Evolutionary conservation across 108 stramenopile genomes (phyloP).

Genomic region (Fistulifera pelliculosa): DNA sequence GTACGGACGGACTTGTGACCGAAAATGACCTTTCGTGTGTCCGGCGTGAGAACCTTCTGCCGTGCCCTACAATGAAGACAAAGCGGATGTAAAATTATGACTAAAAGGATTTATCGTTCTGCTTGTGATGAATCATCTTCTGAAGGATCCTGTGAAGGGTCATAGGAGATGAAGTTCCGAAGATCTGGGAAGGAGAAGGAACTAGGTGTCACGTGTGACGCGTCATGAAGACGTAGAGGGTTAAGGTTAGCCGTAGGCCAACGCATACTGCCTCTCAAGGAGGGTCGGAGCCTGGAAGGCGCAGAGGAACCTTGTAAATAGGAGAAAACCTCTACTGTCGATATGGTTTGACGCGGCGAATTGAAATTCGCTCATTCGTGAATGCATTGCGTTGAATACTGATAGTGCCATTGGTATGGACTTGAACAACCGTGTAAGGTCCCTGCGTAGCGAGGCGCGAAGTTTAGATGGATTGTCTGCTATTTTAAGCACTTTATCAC

Average conservation of each 20-base stretch:
- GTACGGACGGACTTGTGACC: slow-evolving; percentile 10
- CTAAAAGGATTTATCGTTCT: no score
- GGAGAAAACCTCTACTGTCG: not conserved
- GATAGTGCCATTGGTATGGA: slow-evolving; percentile 33
- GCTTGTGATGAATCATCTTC: no score
- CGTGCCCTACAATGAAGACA: no score
- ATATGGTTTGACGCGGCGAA: slow-evolving; percentile 21
- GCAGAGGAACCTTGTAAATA: no score
- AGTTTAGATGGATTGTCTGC: slow-evolving; percentile 18
- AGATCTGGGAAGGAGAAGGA: no score
- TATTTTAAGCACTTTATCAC: slow-evolving; percentile 10
- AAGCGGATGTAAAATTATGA: no score
- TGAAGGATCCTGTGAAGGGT: no score
- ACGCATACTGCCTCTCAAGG: slow-evolving; percentile 15
- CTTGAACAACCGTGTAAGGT: slow-evolving; percentile 20
- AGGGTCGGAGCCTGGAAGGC: slow-evolving; percentile 8
- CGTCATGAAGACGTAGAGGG: no score
- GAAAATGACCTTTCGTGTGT: slow-evolving; percentile 2
- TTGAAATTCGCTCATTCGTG: slow-evolving; percentile 16
- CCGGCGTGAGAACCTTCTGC: slow-evolving; percentile 6
- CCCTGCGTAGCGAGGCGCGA: slow-evolving; percentile 10
- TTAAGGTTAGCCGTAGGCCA: no score
- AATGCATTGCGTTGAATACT: slow-evolving; percentile 12
- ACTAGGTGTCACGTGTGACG: no score
- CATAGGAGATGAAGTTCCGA: no score